Percentiles rank a stretch among this genome's conserved stretches.
These are phyloP conservation scores for Eragrostis nindensis DNA, from an alignment of 176 grass and related monocot species.

Conservation along the genomic window DNA sequence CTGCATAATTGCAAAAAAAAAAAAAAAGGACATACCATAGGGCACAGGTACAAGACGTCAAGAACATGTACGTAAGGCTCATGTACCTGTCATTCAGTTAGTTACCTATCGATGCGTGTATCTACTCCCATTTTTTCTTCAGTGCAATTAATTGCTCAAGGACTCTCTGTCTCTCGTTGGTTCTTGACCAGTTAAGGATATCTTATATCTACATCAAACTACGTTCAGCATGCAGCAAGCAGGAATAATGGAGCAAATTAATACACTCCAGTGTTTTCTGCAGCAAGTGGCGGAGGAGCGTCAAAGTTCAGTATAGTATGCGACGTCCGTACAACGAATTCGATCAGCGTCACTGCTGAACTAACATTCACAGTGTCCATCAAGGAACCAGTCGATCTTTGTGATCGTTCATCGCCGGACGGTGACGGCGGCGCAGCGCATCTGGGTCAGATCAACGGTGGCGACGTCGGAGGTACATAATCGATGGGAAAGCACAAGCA, in stretches of 20 bases:
- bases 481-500: neutral
- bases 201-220: conserved; percentile 45
- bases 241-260: neutral
- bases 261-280: conserved; percentile 1
- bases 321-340: neutral
- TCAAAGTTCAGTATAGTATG: conserved; percentile 33
- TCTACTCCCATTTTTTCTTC: conserved; percentile 31
- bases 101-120: conserved; percentile 18
- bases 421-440: conserved; percentile 22
- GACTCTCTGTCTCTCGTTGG: neutral
- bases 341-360: conserved; percentile 27
- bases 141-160: conserved; percentile 33
- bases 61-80: conserved; percentile 17
- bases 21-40: conserved; percentile 29
- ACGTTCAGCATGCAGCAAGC: conserved; percentile 28
- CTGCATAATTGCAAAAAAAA: no score
- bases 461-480: conserved; percentile 42
- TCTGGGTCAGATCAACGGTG: conserved; percentile 37
- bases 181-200: conserved; percentile 38
- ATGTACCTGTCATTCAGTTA: conserved; percentile 44
- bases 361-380: conserved; percentile 35
- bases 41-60: conserved; percentile 15
- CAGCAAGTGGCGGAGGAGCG: conserved; percentile 19
- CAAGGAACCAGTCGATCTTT: conserved; percentile 21
- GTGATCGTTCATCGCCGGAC: neutral